Evolutionary conservation across 352 stramenopile genomes (phyloP).

Genomic region (Phytophthora macrochlamydospora): DNA sequence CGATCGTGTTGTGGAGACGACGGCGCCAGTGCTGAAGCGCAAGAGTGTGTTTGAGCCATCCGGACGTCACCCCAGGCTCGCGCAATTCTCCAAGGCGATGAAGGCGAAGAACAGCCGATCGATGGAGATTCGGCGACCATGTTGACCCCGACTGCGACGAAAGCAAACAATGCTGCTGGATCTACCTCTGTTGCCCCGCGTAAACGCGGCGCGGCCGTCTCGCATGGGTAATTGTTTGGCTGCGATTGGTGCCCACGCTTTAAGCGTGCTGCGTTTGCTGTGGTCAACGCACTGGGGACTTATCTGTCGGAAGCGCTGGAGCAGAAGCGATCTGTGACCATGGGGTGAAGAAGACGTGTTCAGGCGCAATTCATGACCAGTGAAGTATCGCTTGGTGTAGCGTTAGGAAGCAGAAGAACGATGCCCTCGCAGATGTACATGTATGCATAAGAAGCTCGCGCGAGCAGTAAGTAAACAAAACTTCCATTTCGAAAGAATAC

Average conservation of each 20-base stretch:
- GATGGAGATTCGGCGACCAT: too few relatives aligned
- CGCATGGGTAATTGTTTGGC: too few relatives aligned
- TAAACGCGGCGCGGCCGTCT: too few relatives aligned
- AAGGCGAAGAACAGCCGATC: background rate
- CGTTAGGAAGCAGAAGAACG: slow-evolving; percentile 4
- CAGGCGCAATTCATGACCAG: slow-evolving; percentile 9
- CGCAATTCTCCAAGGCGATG: background rate
- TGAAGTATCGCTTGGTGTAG: slow-evolving; percentile 3
- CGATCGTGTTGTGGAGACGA: background rate
- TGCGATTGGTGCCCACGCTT: too few relatives aligned
- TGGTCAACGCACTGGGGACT: too few relatives aligned
- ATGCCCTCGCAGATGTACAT: slow-evolving; percentile 12
- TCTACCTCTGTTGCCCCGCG: too few relatives aligned
- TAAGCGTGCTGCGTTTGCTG: too few relatives aligned
- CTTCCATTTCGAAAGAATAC: background rate
- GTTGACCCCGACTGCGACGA: too few relatives aligned
- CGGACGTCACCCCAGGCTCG: slow-evolving; percentile 1
- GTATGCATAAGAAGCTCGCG: slow-evolving; percentile 5
- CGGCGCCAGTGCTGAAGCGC: slow-evolving; percentile 1
- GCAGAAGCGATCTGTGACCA: background rate
- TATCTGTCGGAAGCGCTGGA: too few relatives aligned
- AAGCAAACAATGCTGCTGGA: too few relatives aligned
- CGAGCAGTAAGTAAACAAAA: background rate
- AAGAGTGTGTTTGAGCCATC: background rate
- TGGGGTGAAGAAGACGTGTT: background rate